Evolutionary conservation across 192 early-diverging fungal genomes (phyloP).

Genomic region (Helicostylum pulchrum): DNA sequence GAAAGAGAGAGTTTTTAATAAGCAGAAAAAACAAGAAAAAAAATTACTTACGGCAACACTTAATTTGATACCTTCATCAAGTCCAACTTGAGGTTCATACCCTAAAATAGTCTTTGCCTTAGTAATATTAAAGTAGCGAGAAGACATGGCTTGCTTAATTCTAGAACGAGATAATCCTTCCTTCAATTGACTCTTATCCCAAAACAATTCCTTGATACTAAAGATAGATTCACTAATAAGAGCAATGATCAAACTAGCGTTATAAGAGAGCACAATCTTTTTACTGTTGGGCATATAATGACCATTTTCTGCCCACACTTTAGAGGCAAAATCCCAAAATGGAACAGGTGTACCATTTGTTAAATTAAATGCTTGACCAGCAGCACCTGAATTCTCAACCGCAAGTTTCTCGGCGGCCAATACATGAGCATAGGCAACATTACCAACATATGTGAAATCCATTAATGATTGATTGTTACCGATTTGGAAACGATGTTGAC

Average conservation of each 20-base stretch:
- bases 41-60: slow-evolving; percentile 23
- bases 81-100: slow-evolving; percentile 50
- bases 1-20: neutral
- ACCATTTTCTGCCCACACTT: slow-evolving; percentile 62
- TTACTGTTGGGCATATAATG: slow-evolving; percentile 52
- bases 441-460: slow-evolving; percentile 93
- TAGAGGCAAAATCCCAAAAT: slow-evolving; percentile 86
- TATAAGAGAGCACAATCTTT: slow-evolving; percentile 57
- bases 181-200: slow-evolving; percentile 54
- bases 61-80: slow-evolving; percentile 53
- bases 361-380: slow-evolving; percentile 77
- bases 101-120: slow-evolving; percentile 73
- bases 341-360: slow-evolving; percentile 88
- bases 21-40: too few species aligned
- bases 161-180: slow-evolving; percentile 77
- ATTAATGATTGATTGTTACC: slow-evolving; percentile 80
- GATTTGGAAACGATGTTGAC: slow-evolving; percentile 72
- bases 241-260: slow-evolving; percentile 46
- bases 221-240: slow-evolving; percentile 65
- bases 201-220: slow-evolving; percentile 57
- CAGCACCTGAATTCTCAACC: slow-evolving; percentile 21
- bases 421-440: slow-evolving; percentile 89
- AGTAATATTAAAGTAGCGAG: slow-evolving; percentile 84
- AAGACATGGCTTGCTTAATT: slow-evolving; percentile 72
- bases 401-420: slow-evolving; percentile 75